These are phyloP conservation scores for Cystoisospora suis DNA, from an alignment of 169 alveolate species.

Conservation along the genomic window DNA sequence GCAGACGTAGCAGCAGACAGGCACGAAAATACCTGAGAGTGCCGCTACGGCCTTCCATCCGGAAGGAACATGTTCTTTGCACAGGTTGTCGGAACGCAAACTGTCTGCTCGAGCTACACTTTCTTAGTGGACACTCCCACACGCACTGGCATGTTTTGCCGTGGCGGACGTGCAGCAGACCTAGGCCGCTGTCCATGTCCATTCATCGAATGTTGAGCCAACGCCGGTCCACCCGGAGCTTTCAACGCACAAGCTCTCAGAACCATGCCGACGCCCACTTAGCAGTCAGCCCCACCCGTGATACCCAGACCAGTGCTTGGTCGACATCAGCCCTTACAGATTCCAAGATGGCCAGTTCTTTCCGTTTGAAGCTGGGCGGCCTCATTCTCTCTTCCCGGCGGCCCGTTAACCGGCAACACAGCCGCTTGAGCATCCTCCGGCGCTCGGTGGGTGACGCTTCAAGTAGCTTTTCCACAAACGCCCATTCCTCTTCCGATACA, in stretches of 20 bases:
- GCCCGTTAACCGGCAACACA: background rate
- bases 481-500: background rate
- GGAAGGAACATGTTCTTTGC: too few species aligned
- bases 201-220: background rate
- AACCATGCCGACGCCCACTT: background rate
- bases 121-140: background rate
- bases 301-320: too few species aligned
- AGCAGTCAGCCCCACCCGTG: background rate
- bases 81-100: background rate
- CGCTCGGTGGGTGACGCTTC: background rate
- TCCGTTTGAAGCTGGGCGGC: background rate
- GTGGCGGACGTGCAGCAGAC: too few species aligned
- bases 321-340: too few species aligned
- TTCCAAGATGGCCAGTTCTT: background rate
- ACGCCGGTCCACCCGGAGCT: background rate
- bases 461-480: background rate
- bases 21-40: background rate
- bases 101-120: background rate
- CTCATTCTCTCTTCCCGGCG: constrained; percentile 21
- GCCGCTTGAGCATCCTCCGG: background rate
- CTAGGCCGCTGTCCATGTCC: too few species aligned
- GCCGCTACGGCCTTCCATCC: too few species aligned
- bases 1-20: background rate
- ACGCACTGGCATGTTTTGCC: too few species aligned
- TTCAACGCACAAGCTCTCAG: background rate